Conservation (phyloP, 164 flowering plant species). For the Sextonia rubra region DNA sequence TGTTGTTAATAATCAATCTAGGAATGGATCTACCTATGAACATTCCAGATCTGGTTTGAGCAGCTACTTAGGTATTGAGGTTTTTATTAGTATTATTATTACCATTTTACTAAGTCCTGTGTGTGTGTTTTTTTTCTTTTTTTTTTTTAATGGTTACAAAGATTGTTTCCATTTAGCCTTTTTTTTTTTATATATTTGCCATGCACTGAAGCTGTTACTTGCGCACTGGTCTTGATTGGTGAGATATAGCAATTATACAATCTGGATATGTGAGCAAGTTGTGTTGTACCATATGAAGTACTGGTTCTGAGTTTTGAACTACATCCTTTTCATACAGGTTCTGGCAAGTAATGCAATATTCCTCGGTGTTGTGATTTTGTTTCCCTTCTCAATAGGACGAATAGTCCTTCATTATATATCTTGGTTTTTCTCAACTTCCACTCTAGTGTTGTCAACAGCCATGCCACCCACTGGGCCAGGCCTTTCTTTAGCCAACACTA, state of each 20-base stretch:
- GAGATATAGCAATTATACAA: background rate
- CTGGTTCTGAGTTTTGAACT: slow-evolving; percentile 2
- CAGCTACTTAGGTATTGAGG: too few species aligned
- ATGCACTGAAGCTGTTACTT: too few species aligned
- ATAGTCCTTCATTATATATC: slow-evolving; percentile 59
- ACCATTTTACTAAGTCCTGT: too few species aligned
- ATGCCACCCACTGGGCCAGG: slow-evolving; percentile 66
- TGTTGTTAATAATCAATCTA: too few species aligned
- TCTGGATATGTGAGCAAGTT: background rate
- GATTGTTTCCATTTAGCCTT: too few species aligned
- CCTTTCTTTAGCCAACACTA: slow-evolving; percentile 65
- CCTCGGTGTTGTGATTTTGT: slow-evolving; percentile 84
- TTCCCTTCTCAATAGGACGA: slow-evolving; percentile 92
- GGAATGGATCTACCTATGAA: too few species aligned
- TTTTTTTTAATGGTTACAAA: too few species aligned
- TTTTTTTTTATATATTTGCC: too few species aligned
- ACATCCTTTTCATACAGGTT: slow-evolving; percentile 55
- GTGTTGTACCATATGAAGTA: background rate
- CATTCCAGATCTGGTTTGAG: too few species aligned
- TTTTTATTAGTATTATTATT: too few species aligned
- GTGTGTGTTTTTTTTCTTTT: too few species aligned
- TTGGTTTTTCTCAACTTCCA: slow-evolving; percentile 63
- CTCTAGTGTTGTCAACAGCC: slow-evolving; percentile 50
- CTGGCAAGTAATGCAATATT: slow-evolving; percentile 96
- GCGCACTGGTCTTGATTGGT: too few species aligned